A percentile compares a stretch with the other conserved stretches of the same genome.
These are phyloP conservation scores for Aureobasidium zeae DNA, from an alignment of 2,329 filamentous ascomycete species.

Conservation along the genomic window DNA sequence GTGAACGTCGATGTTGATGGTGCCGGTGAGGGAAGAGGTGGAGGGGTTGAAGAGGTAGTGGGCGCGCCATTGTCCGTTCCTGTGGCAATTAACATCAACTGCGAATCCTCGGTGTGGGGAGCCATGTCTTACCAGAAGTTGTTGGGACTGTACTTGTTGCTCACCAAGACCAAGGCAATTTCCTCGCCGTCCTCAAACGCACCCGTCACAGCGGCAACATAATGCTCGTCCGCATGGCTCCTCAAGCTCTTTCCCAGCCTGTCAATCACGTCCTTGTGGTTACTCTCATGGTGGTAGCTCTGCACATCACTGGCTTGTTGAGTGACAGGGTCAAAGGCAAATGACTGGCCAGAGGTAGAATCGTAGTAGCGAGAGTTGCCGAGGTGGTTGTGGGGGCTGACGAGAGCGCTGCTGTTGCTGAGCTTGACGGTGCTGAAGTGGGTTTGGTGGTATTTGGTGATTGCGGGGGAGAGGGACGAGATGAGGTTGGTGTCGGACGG, in stretches of 20 bases:
- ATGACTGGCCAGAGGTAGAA: conserved; percentile 76
- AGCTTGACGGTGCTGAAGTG: conserved; percentile 86
- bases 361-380: conserved; percentile 82
- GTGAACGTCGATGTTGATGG: conserved; percentile 89
- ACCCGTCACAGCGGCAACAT: conserved; percentile 68
- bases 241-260: conserved; percentile 70
- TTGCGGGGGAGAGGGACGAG: conserved; percentile 67
- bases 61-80: conserved; percentile 94
- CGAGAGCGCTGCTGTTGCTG: conserved; percentile 67
- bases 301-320: conserved; percentile 80
- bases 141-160: conserved; percentile 94
- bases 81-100: too few relatives aligned
- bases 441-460: conserved; percentile 92
- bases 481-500: conserved; percentile 58
- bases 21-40: conserved; percentile 61
- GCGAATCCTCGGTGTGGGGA: neutral
- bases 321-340: conserved; percentile 74
- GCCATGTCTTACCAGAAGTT: conserved; percentile 71
- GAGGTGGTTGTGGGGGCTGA: conserved; percentile 78
- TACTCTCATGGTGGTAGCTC: conserved; percentile 67
- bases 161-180: conserved; percentile 74
- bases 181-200: conserved; percentile 70
- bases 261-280: conserved; percentile 70
- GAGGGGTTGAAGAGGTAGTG: conserved; percentile 69
- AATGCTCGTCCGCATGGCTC: conserved; percentile 78